Percentiles rank a stretch among this genome's conserved stretches.
phyloP scores from a whole-genome alignment of 805 yeast genomes.

The Saturnispora sanitii region DNA sequence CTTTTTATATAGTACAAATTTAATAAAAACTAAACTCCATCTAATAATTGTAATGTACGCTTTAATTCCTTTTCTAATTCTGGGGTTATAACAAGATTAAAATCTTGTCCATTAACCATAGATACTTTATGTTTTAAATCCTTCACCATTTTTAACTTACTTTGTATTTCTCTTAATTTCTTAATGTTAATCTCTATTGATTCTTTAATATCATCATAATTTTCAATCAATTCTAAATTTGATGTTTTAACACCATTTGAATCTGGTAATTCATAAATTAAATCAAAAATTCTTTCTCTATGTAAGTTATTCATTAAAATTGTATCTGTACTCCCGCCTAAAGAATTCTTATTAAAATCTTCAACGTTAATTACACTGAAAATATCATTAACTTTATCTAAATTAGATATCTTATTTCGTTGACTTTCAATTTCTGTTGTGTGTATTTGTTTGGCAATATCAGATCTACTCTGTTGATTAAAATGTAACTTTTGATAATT shows the following conservation, averaged over 20 bases:
- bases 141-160: slow-evolving; percentile 10
- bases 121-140: slow-evolving; percentile 7
- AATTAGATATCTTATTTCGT: slow-evolving; percentile 14
- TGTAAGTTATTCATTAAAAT: slow-evolving; percentile 1
- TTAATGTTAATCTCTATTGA: slow-evolving; percentile 13
- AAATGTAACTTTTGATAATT: slow-evolving; percentile 19
- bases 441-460: slow-evolving; percentile 23
- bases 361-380: slow-evolving; percentile 18
- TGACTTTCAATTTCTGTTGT: slow-evolving; percentile 17
- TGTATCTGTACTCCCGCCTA: slow-evolving; percentile 1
- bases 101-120: background rate
- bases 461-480: slow-evolving; percentile 24
- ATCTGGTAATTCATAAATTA: slow-evolving; percentile 25
- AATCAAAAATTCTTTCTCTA: slow-evolving; percentile 15
- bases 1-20: background rate
- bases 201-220: slow-evolving; percentile 18
- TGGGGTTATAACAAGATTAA: slow-evolving; percentile 1
- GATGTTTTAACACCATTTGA: slow-evolving; percentile 16
- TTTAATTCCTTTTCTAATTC: slow-evolving; percentile 2
- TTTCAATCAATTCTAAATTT: slow-evolving; percentile 17
- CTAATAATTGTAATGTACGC: background rate
- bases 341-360: slow-evolving; percentile 19
- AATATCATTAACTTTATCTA: slow-evolving; percentile 22
- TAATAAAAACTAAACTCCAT: background rate
- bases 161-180: slow-evolving; percentile 11